Evolutionary conservation across 768 basidiomycete species (phyloP).

Genomic region (Rhodotorula sphaerocarpa): DNA sequence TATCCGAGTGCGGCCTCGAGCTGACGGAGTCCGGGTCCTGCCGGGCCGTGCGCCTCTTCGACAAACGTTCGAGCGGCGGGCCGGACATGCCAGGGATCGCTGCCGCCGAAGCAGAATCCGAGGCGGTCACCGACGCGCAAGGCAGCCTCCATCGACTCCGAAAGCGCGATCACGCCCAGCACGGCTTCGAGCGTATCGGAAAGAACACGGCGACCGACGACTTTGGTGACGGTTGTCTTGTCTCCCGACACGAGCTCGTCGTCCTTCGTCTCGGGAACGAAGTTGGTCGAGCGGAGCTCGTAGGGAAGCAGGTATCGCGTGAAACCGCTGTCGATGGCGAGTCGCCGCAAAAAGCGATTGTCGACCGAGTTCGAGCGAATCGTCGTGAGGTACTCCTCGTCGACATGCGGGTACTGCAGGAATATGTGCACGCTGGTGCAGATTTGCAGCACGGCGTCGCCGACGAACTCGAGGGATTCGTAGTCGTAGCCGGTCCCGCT

Average conservation of each 20-base stretch:
- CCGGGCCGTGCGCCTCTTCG: conserved; percentile 31
- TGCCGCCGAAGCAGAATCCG: conserved; percentile 65
- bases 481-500: conserved; percentile 62
- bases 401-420: conserved; percentile 60
- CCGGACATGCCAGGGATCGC: conserved; percentile 59
- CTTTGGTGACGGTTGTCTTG: conserved; percentile 46
- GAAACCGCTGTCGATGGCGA: conserved; percentile 59
- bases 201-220: conserved; percentile 60
- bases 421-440: conserved; percentile 58
- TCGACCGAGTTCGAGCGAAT: conserved; percentile 60
- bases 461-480: conserved; percentile 77
- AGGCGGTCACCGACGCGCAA: conserved; percentile 58
- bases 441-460: conserved; percentile 52
- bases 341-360: conserved; percentile 58
- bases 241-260: conserved; percentile 37
- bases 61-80: conserved; percentile 50
- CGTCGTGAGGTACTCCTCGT: conserved; percentile 67
- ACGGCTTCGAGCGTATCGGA: conserved; percentile 85
- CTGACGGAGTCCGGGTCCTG: background rate
- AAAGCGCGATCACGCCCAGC: conserved; percentile 55
- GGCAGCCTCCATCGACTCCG: conserved; percentile 42
- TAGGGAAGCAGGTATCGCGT: conserved; percentile 61
- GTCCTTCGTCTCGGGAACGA: conserved; percentile 53
- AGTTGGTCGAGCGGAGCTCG: conserved; percentile 49
- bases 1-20: conserved; percentile 65